Conservation (phyloP, 2,329 filamentous ascomycete genomes). For the Penicillium sp. region DNA sequence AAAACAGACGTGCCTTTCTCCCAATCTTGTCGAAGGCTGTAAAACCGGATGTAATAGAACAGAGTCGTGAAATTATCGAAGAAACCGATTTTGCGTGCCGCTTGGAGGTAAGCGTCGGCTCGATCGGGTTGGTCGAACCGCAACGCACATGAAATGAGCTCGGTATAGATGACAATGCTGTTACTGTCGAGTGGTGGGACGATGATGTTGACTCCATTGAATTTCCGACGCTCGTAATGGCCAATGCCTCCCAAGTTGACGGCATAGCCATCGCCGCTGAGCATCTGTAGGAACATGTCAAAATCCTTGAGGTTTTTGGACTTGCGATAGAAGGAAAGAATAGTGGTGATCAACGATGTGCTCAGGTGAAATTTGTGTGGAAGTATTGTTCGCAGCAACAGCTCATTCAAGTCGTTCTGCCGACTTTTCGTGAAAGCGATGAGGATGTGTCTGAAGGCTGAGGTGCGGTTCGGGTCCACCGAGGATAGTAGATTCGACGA, state of each 20-base stretch:
- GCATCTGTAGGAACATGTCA: slow-evolving; percentile 36
- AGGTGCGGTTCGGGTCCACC: slow-evolving; percentile 34
- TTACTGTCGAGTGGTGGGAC: slow-evolving; percentile 32
- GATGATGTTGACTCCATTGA: slow-evolving; percentile 36
- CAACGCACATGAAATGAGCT: slow-evolving; percentile 36
- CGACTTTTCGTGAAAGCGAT: slow-evolving; percentile 35
- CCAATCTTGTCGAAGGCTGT: slow-evolving; percentile 35
- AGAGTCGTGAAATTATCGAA: slow-evolving; percentile 36
- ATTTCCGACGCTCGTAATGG: slow-evolving; percentile 21
- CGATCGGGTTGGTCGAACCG: slow-evolving; percentile 39
- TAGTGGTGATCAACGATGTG: slow-evolving; percentile 33
- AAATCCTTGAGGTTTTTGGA: slow-evolving; percentile 39
- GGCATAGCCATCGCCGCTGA: slow-evolving; percentile 32
- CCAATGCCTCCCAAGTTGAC: slow-evolving; percentile 30
- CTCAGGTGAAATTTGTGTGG: slow-evolving; percentile 35
- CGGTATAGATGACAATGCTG: slow-evolving; percentile 32
- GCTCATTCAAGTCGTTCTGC: slow-evolving; percentile 38
- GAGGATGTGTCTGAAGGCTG: slow-evolving; percentile 32
- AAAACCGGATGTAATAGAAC: slow-evolving; percentile 36
- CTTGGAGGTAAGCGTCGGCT: slow-evolving; percentile 39
- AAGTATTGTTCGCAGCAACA: slow-evolving; percentile 36
- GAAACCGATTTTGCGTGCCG: slow-evolving; percentile 32
- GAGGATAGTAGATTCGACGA: slow-evolving; percentile 34
- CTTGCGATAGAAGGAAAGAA: slow-evolving; percentile 37
- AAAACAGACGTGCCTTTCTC: slow-evolving; percentile 31